A percentile compares a stretch with the other conserved stretches of the same genome.
These are phyloP conservation scores for Pseudogymnoascus sp. DNA, from an alignment of 2,329 filamentous ascomycete genomes.

Conservation along the genomic window DNA sequence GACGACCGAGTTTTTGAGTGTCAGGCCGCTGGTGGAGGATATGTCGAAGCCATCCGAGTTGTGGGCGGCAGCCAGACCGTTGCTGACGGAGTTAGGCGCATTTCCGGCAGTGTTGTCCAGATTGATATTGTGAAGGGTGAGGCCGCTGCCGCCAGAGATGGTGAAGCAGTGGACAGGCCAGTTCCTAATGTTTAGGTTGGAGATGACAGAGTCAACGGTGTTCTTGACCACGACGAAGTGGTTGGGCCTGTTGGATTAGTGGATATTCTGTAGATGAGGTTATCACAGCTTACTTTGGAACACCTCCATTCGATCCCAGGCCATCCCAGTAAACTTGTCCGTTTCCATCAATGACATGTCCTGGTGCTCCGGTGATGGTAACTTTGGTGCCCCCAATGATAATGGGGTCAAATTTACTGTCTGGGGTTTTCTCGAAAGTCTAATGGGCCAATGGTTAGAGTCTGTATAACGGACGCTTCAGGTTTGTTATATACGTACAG, in stretches of 20 bases:
- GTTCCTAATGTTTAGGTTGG: constrained; percentile 46
- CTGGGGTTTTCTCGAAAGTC: constrained; percentile 27
- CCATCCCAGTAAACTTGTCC: constrained; percentile 57
- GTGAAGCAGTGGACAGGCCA: constrained; percentile 49
- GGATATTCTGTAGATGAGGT: background rate
- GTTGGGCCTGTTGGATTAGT: constrained; percentile 51
- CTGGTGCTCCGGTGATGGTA: constrained; percentile 46
- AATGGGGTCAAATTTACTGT: constrained; percentile 23
- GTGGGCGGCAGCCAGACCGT: constrained; percentile 30
- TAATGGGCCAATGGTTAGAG: constrained; percentile 42
- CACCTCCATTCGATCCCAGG: constrained; percentile 52
- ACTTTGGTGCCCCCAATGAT: constrained; percentile 52
- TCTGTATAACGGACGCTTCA: constrained; percentile 51
- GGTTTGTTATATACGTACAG: constrained; percentile 55
- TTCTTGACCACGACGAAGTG: constrained; percentile 50
- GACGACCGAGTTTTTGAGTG: constrained; percentile 45
- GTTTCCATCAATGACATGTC: constrained; percentile 49
- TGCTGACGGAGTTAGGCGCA: constrained; percentile 27
- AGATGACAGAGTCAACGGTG: constrained; percentile 45
- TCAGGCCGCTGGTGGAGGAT: constrained; percentile 40
- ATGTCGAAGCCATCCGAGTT: constrained; percentile 54
- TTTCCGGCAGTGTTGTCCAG: constrained; percentile 54
- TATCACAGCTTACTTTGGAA: background rate
- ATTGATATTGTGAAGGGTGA: constrained; percentile 44
- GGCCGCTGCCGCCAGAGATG: constrained; percentile 38